Percentiles rank a stretch among this genome's conserved stretches.
Evolutionary conservation across 306 rosid genomes (phyloP).

Genomic region (Psophocarpus tetragonolobus): DNA sequence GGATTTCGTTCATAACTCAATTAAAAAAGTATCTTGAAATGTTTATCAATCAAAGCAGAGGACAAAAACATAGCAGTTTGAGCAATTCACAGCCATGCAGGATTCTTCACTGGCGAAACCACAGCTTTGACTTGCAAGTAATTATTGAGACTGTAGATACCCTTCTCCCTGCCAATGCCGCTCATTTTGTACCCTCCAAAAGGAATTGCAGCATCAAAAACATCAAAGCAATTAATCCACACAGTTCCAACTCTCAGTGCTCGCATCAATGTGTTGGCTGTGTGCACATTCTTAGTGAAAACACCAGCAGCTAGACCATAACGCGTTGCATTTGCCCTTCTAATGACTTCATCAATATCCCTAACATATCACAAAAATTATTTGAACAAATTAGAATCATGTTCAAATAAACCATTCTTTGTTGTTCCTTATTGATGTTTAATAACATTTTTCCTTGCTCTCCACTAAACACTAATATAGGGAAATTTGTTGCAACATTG

Average conservation of each 20-base stretch:
- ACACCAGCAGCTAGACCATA: slow-evolving; percentile 72
- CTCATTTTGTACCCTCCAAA: slow-evolving; percentile 81
- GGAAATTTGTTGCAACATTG: not conserved
- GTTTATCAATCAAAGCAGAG: too few relatives aligned
- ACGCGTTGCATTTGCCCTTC: slow-evolving; percentile 49
- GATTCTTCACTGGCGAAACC: slow-evolving; percentile 48
- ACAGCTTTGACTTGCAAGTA: slow-evolving; percentile 66
- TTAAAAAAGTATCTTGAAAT: not conserved
- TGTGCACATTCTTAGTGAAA: slow-evolving; percentile 54
- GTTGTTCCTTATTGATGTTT: not conserved
- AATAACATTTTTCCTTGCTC: not conserved
- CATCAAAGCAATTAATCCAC: slow-evolving; percentile 73
- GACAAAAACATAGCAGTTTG: not conserved
- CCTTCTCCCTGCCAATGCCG: slow-evolving; percentile 71
- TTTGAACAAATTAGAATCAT: not conserved
- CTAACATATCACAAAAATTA: not conserved
- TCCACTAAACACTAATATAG: not conserved
- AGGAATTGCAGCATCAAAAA: slow-evolving; percentile 72
- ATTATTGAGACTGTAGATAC: slow-evolving; percentile 51
- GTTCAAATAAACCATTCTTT: not conserved
- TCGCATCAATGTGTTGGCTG: slow-evolving; percentile 62
- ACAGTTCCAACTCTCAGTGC: slow-evolving; percentile 60
- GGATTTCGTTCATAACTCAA: not conserved
- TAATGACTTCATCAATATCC: slow-evolving; percentile 45
- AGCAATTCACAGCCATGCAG: slow-evolving; percentile 53